These are phyloP conservation scores for Leishmania lainsoni DNA, from an alignment of 208 protist genomes.

Conservation along the genomic window DNA sequence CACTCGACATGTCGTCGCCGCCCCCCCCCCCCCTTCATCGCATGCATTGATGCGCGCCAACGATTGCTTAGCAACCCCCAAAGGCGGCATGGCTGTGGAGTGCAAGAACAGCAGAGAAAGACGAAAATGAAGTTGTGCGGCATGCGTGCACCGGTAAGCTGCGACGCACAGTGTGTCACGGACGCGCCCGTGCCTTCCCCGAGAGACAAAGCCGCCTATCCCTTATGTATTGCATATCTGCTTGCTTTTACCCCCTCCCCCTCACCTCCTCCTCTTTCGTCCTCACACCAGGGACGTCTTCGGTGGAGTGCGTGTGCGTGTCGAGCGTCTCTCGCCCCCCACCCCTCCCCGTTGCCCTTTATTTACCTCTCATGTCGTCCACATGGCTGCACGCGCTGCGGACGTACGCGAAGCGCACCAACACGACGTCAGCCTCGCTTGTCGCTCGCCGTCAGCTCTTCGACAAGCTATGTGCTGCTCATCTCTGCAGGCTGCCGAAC, in stretches of 20 bases:
- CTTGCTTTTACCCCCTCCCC: background rate
- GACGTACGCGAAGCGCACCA: constrained; percentile 17
- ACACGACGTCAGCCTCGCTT: constrained; percentile 9
- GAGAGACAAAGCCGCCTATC: background rate
- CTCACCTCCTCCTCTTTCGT: background rate
- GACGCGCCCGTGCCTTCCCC: background rate
- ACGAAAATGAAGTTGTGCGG: background rate
- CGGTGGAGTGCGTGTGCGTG: background rate
- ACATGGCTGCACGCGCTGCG: constrained; percentile 41
- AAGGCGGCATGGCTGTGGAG: background rate
- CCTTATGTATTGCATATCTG: background rate
- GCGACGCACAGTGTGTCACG: background rate
- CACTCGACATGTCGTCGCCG: background rate
- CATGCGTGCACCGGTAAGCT: background rate
- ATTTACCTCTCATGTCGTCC: constrained; percentile 12
- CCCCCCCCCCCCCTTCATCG: background rate
- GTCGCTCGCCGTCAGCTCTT: constrained; percentile 29
- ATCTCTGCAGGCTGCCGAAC: constrained; percentile 37
- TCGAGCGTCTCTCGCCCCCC: background rate
- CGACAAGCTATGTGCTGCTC: constrained; percentile 35
- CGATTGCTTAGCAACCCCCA: background rate
- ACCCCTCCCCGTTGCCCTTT: background rate
- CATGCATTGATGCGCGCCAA: background rate
- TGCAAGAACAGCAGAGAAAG: background rate
- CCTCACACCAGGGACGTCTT: background rate